Evolutionary conservation across 2,329 filamentous ascomycete species (phyloP).

Genomic region (Xylariomycetidae sp.): DNA sequence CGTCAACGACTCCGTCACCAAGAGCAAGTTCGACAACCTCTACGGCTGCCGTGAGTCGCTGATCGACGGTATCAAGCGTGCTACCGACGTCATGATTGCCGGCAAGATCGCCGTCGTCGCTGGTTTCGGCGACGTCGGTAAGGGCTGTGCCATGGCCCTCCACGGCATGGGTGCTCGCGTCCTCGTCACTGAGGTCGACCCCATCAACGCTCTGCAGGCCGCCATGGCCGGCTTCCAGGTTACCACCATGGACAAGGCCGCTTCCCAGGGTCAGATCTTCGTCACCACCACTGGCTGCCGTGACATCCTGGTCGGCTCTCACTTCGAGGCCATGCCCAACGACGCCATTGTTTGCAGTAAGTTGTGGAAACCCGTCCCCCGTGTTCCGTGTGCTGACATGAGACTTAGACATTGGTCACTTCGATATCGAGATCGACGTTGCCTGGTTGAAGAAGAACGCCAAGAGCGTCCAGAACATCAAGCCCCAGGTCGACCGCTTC

Average conservation of each 20-base stretch:
- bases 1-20: conserved; percentile 99
- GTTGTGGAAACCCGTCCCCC: conserved; percentile 24
- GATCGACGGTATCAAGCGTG: conserved; percentile 99
- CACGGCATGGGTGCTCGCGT: conserved; percentile 96
- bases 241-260: conserved; percentile 96
- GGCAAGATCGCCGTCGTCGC: conserved; percentile 97
- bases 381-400: conserved; percentile 15
- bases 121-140: conserved; percentile 98
- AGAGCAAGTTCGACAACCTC: conserved; percentile 99
- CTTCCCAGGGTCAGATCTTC: conserved; percentile 86
- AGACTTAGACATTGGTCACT: conserved; percentile 83
- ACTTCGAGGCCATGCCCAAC: conserved; percentile 95
- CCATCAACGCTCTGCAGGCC: conserved; percentile 99
- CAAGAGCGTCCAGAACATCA: conserved; percentile 93
- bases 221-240: conserved; percentile 97
- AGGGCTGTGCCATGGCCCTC: conserved; percentile 95
- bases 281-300: conserved; percentile 99
- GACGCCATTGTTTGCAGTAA: conserved; percentile 97
- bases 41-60: conserved; percentile 99
- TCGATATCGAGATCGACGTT: conserved; percentile 99
- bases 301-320: conserved; percentile 86
- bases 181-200: conserved; percentile 93
- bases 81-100: conserved; percentile 99
- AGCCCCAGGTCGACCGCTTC: conserved; percentile 99
- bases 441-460: conserved; percentile 99